Evolutionary conservation across 306 rosid genomes (phyloP).

Genomic region (Trichosanthes truncata): DNA sequence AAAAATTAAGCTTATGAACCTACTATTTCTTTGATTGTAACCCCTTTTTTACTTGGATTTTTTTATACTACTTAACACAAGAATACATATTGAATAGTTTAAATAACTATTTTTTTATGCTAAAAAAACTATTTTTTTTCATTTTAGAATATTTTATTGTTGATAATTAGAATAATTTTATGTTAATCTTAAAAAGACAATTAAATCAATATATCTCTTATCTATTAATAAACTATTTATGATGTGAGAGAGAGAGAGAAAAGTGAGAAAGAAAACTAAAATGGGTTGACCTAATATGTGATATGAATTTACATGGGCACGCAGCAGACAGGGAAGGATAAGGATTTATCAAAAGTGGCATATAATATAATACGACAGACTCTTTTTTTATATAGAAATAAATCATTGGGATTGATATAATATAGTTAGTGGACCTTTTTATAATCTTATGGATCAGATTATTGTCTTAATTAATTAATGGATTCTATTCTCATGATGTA

Average conservation of each 20-base stretch:
- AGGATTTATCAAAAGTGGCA: not conserved
- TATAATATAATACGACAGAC: not conserved
- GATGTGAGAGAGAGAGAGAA: not conserved
- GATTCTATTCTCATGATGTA: not conserved
- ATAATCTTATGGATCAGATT: not conserved
- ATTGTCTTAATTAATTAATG: not conserved
- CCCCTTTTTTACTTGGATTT: too few relatives aligned
- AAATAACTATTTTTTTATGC: too few relatives aligned
- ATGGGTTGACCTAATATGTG: slow-evolving; percentile 1
- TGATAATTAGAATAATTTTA: not conserved
- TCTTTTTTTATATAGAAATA: not conserved
- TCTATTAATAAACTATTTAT: not conserved
- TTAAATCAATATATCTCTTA: not conserved
- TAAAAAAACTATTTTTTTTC: too few relatives aligned
- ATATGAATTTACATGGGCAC: not conserved
- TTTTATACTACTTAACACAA: too few relatives aligned
- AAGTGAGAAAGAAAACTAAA: not conserved
- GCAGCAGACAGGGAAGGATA: not conserved
- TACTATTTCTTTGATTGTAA: too few relatives aligned
- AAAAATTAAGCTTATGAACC: too few relatives aligned
- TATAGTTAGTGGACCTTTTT: not conserved
- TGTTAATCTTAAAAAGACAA: not conserved
- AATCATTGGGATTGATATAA: not conserved
- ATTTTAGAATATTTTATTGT: too few relatives aligned
- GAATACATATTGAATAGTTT: too few relatives aligned